Evolutionary conservation across 2,329 filamentous ascomycete genomes (phyloP).

Genomic region (Monilinia fructicola): DNA sequence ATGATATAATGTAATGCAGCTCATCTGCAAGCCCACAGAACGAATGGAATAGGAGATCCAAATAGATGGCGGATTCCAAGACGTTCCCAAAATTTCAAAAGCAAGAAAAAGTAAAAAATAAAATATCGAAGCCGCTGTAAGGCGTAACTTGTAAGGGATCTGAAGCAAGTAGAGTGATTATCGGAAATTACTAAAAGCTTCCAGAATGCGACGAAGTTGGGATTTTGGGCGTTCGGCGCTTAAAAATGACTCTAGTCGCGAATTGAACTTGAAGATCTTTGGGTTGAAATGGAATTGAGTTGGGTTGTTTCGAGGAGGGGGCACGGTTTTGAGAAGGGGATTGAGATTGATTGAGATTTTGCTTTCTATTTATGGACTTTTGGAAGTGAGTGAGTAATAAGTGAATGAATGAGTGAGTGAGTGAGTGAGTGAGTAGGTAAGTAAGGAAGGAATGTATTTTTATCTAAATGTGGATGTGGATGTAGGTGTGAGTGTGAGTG

Average conservation of each 20-base stretch:
- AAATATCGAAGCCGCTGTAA: background rate
- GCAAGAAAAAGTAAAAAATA: background rate
- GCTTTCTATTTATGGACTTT: no score
- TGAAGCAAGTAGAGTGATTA: constrained; percentile 18
- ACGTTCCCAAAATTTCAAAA: background rate
- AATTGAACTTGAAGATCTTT: constrained; percentile 9
- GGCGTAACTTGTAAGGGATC: background rate
- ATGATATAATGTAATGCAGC: constrained; percentile 35
- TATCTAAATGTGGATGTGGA: no score
- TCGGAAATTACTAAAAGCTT: constrained; percentile 22
- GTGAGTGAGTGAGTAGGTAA: no score
- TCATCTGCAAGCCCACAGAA: constrained; percentile 32
- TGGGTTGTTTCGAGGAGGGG: no score
- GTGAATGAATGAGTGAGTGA: no score
- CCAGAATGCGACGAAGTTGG: constrained; percentile 14
- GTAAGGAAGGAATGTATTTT: no score
- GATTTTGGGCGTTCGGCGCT: constrained; percentile 13
- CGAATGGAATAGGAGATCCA: constrained; percentile 12
- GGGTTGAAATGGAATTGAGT: background rate
- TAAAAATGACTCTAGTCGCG: constrained; percentile 18
- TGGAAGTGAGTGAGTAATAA: no score
- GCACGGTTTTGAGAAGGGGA: no score
- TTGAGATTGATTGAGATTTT: no score
- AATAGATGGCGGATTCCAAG: constrained; percentile 13
- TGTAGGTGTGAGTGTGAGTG: no score